Base-by-base conservation (phyloP, 1,284 basidiomycete species). In the Schizopora paradoxa region DNA sequence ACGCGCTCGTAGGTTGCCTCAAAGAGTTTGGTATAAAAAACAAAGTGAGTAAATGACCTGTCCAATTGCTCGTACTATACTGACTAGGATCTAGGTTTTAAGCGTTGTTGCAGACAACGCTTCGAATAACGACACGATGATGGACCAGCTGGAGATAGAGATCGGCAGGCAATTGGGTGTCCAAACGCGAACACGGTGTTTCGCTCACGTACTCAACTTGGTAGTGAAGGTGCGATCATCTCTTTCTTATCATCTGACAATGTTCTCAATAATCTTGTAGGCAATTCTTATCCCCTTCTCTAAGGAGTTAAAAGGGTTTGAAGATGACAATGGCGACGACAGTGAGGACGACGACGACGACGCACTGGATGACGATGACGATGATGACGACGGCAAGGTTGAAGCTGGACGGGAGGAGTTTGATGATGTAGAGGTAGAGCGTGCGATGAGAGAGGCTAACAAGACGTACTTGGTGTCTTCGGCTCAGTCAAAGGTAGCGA, bases 91-190 rank as follows among this genome's bases (percentile, higher is more conserved):
- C 10, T 14, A 46, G 44, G 43, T 46, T 16, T 40, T 46, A 10
- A 21, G 36, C 14, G 18, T 46, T 14, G 21, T 28, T 16, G 14
- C 33, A 19, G 44, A 46, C 27, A 46, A 46, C 29, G 44, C 44
- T 14, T n/a, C 13, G 7, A 42, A 45, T 40, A 46, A 46, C 19
- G 8, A 43, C 16, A 43, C 13, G 7, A 25, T 46, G 39, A 33
- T 46, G 7, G 26, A 31, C 16, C 41, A 25, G 13, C n/a, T 46
- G 19, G 23, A 21, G 19, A 14, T 13, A 11, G 16, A 28, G 14
- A 27, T 46, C 16, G n/a, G 13, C n/a, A 19, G 16, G 5, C 27
- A n/a, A 10, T 14, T 14, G 10, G 19, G 39, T 16, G 14, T 10
- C 13, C 44, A 5, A 10, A 26, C 2, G 25, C 19, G 26, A 5